phyloP scores from a whole-genome alignment of 371 early-diverging fungal genomes.

The Vairimorpha necatrix region DNA sequence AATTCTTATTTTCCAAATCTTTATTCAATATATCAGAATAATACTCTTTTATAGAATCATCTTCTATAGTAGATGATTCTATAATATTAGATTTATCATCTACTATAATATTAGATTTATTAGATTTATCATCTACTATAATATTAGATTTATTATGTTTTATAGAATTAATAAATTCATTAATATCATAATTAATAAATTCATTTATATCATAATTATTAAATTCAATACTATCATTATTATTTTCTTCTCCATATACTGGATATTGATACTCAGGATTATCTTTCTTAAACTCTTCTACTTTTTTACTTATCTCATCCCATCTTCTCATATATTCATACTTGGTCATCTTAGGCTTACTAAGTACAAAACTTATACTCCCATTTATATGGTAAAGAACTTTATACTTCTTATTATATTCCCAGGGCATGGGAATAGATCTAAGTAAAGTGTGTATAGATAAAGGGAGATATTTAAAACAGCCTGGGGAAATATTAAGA shows the following conservation, averaged over 20 bases:
- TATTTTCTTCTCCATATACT: constrained; percentile 92
- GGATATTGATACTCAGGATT: constrained; percentile 68
- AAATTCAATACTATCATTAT: too few species aligned
- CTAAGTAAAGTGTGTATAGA: constrained; percentile 88
- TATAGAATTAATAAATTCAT: neutral
- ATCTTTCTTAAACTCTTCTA: neutral
- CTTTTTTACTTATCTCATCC: constrained; percentile 66
- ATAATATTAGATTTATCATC: neutral
- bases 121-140: too few species aligned
- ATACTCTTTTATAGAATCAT: too few species aligned
- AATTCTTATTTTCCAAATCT: neutral
- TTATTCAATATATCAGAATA: too few species aligned
- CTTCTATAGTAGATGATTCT: neutral
- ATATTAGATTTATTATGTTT: neutral
- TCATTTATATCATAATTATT: too few species aligned
- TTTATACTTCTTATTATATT: constrained; percentile 76
- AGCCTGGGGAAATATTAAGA: constrained; percentile 84
- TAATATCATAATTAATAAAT: neutral
- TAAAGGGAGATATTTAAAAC: constrained; percentile 93
- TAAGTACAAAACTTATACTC: constrained; percentile 91
- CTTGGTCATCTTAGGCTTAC: constrained; percentile 84
- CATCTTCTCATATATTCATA: constrained; percentile 90
- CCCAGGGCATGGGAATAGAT: constrained; percentile 99
- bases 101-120: too few species aligned
- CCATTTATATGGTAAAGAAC: constrained; percentile 93